Conservation (phyloP, 1,139 yeast genomes). For the Nakaseomyces sp. region DNA sequence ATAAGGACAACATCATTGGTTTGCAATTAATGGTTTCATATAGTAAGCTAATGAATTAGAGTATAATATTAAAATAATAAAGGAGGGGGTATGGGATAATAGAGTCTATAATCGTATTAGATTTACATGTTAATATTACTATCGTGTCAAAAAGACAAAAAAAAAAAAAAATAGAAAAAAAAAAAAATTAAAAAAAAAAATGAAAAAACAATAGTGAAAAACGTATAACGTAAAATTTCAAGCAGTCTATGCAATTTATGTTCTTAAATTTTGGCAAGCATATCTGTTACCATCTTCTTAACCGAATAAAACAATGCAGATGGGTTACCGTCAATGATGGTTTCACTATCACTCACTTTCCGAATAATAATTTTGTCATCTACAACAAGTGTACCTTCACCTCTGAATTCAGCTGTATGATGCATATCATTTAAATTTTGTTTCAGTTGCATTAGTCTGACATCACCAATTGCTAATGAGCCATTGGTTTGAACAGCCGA, state of each 20-base stretch:
- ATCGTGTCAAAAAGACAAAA: too few species aligned
- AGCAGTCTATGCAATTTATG: too few species aligned
- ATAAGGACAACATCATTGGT: too few species aligned
- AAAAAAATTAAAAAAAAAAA: not conserved
- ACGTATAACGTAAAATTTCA: too few species aligned
- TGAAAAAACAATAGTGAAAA: not conserved
- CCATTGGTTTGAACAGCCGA: conserved; percentile 23
- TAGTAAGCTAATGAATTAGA: too few species aligned
- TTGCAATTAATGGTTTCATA: too few species aligned
- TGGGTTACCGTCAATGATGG: conserved; percentile 74
- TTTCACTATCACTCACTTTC: conserved; percentile 73
- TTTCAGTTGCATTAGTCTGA: conserved; percentile 72
- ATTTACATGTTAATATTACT: too few species aligned
- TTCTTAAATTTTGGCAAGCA: conserved; percentile 52
- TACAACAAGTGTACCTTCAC: conserved; percentile 87
- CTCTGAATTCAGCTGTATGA: conserved; percentile 76
- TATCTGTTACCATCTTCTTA: conserved; percentile 62
- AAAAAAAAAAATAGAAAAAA: too few species aligned
- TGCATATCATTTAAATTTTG: conserved; percentile 50
- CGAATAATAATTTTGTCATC: conserved; percentile 69
- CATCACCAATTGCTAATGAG: conserved; percentile 75
- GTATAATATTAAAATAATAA: too few species aligned
- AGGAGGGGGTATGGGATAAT: too few species aligned
- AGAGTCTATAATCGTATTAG: not conserved
- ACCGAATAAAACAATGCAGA: conserved; percentile 73